A percentile compares a stretch with the other conserved stretches of the same genome.
Evolutionary conservation across 371 early-diverging fungal genomes (phyloP).

Genomic region (Mucor indicus): DNA sequence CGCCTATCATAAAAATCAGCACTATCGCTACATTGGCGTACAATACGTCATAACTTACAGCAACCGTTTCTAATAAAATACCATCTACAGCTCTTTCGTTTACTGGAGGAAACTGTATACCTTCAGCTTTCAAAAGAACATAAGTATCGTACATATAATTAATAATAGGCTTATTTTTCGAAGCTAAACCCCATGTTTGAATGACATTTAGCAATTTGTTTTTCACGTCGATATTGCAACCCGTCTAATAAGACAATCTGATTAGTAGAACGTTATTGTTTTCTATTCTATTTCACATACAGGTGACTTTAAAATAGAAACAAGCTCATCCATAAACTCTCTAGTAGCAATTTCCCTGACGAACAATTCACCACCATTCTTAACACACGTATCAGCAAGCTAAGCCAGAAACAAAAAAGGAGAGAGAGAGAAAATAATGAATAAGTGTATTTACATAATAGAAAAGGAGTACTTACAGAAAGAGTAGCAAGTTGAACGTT

Average conservation of each 20-base stretch:
- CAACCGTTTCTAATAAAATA: slow-evolving; percentile 67
- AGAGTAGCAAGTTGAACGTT: slow-evolving; percentile 90
- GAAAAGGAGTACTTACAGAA: slow-evolving; percentile 54
- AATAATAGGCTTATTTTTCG: slow-evolving; percentile 74
- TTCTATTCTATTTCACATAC: slow-evolving; percentile 36
- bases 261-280: not conserved
- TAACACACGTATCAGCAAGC: slow-evolving; percentile 91
- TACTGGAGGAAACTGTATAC: slow-evolving; percentile 71
- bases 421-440: too few relatives aligned
- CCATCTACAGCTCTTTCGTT: slow-evolving; percentile 68
- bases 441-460: not conserved
- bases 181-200: slow-evolving; percentile 88
- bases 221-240: slow-evolving; percentile 70
- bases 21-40: too few relatives aligned
- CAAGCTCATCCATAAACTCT: slow-evolving; percentile 88
- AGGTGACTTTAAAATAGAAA: slow-evolving; percentile 61
- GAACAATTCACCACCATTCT: slow-evolving; percentile 90
- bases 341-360: slow-evolving; percentile 84
- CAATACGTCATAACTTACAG: slow-evolving; percentile 38
- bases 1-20: slow-evolving; percentile 61
- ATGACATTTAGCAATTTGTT: slow-evolving; percentile 69
- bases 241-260: slow-evolving; percentile 16
- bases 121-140: slow-evolving; percentile 73
- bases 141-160: slow-evolving; percentile 78
- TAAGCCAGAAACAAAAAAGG: slow-evolving; percentile 21